phyloP scores from a whole-genome alignment of 2,329 filamentous ascomycete genomes.

The Phoma herbarum region DNA sequence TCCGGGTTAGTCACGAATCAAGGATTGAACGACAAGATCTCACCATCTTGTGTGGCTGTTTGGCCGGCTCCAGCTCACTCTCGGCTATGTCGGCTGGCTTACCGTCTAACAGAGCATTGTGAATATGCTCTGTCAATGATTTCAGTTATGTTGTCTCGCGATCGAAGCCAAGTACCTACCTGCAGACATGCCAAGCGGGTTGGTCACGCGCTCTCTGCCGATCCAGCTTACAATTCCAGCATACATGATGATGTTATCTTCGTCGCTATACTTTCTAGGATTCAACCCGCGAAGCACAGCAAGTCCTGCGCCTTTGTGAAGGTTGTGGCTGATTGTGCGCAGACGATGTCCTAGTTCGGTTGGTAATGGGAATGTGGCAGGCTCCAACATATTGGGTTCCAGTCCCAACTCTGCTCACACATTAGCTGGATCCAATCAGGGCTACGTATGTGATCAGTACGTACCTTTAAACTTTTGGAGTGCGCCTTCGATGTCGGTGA shows the following conservation, averaged over 20 bases:
- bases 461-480: not conserved
- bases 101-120: not conserved
- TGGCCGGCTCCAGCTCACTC: not conserved
- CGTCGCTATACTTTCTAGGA: not conserved
- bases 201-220: not conserved
- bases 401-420: not conserved
- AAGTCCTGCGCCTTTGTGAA: not conserved
- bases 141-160: not conserved
- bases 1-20: not conserved
- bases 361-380: not conserved
- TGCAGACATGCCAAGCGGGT: not conserved
- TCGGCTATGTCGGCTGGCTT: not conserved
- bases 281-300: not conserved
- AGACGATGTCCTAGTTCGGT: not conserved
- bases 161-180: not conserved
- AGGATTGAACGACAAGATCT: not conserved
- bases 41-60: not conserved
- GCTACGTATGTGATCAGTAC: not conserved
- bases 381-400: not conserved
- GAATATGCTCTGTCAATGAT: not conserved
- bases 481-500: not conserved
- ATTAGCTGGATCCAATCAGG: not conserved
- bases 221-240: not conserved
- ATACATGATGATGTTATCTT: not conserved
- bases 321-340: not conserved